Percentiles rank a stretch among this genome's conserved stretches.
Evolutionary conservation across 192 early-diverging fungal species (phyloP).

Genomic region (Rhizophagus clarus): DNA sequence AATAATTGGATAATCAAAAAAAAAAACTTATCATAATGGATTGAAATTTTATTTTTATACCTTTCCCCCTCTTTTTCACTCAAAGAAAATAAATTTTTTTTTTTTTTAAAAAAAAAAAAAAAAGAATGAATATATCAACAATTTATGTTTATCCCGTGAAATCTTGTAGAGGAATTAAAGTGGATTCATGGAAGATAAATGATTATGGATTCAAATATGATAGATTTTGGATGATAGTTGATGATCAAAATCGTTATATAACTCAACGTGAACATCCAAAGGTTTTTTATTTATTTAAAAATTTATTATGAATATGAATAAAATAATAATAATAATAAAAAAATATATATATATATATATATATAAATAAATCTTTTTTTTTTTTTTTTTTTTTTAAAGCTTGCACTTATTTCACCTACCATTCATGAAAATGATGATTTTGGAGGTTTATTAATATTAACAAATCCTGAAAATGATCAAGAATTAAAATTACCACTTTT

Average conservation of each 20-base stretch:
- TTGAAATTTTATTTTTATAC: background rate
- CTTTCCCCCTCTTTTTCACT: no score
- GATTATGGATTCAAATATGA: conserved; percentile 36
- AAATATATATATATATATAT: no score
- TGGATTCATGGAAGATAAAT: conserved; percentile 27
- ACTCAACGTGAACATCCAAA: conserved; percentile 32
- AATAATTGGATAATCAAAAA: no score
- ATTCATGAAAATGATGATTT: background rate
- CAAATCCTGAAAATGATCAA: background rate
- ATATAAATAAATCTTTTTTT: no score
- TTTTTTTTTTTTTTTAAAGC: background rate
- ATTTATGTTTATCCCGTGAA: conserved; percentile 59
- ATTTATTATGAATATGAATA: no score
- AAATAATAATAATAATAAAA: no score
- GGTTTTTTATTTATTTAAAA: conserved; percentile 4
- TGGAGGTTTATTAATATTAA: background rate
- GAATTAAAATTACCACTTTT: conserved; percentile 17
- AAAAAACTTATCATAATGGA: no score
- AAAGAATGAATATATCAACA: background rate
- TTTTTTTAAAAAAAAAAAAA: background rate
- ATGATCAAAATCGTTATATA: conserved; percentile 29
- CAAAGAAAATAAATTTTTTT: background rate
- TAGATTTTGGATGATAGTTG: conserved; percentile 35
- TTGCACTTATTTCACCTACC: background rate
- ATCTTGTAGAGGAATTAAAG: conserved; percentile 52